These are phyloP conservation scores for Penicillium cinerascens DNA, from an alignment of 495 filamentous ascomycete species.

Conservation along the genomic window DNA sequence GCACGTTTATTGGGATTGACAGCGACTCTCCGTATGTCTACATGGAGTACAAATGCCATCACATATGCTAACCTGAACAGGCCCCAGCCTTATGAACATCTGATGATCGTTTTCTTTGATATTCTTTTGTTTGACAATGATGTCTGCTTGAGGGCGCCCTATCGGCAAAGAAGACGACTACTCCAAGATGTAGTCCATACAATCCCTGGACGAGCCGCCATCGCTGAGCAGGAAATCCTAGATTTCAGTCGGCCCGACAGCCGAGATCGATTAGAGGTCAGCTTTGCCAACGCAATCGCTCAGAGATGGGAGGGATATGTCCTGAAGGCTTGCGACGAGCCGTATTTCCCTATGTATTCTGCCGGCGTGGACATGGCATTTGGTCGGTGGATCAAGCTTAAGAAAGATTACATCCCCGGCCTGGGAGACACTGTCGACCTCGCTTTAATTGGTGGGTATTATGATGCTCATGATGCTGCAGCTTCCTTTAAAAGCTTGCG, in stretches of 20 bases:
- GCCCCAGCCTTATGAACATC: slow-evolving; percentile 64
- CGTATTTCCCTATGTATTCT: slow-evolving; percentile 63
- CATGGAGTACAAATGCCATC: too few species aligned
- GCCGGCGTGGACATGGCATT: slow-evolving; percentile 26
- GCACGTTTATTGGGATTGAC: slow-evolving; percentile 61
- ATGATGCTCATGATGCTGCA: slow-evolving; percentile 55
- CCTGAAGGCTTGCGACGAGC: slow-evolving; percentile 71
- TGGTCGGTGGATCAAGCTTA: slow-evolving; percentile 73
- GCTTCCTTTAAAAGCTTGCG: slow-evolving; percentile 43
- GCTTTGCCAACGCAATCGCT: slow-evolving; percentile 63
- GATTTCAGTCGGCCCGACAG: slow-evolving; percentile 51
- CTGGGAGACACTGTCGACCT: slow-evolving; percentile 82
- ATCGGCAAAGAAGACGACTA: slow-evolving; percentile 56
- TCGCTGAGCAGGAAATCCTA: slow-evolving; percentile 59
- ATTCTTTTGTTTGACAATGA: slow-evolving; percentile 68
- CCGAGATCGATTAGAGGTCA: slow-evolving; percentile 49
- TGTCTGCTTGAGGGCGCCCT: slow-evolving; percentile 55
- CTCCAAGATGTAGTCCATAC: slow-evolving; percentile 56
- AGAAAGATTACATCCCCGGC: slow-evolving; percentile 82
- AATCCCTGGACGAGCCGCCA: slow-evolving; percentile 55
- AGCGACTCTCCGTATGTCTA: slow-evolving; percentile 65
- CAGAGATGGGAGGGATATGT: slow-evolving; percentile 71
- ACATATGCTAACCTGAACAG: slow-evolving; percentile 30
- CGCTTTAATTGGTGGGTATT: slow-evolving; percentile 68
- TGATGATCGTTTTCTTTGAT: slow-evolving; percentile 85